Conservation (phyloP, 495 filamentous ascomycete species). For the Achaetomiella virescens region DNA sequence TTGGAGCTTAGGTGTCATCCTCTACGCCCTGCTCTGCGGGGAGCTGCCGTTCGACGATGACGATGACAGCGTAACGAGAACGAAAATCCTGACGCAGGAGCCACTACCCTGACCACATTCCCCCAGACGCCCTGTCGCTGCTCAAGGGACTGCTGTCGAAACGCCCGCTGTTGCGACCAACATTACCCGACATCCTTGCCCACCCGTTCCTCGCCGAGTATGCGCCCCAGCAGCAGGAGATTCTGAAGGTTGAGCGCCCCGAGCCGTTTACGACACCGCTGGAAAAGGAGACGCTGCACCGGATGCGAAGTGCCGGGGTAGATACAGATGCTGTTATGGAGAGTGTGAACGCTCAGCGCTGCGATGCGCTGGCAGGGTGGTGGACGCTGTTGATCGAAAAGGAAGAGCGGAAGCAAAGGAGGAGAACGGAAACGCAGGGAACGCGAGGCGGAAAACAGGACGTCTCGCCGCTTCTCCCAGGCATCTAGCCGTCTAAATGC, state of each 20-base stretch:
- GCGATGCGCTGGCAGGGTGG: conserved; percentile 89
- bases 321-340: conserved; percentile 93
- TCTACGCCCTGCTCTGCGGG: conserved; percentile 86
- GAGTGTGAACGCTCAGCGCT: conserved; percentile 82
- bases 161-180: conserved; percentile 75
- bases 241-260: conserved; percentile 76
- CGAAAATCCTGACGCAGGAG: conserved; percentile 75
- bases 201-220: conserved; percentile 87
- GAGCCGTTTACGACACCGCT: conserved; percentile 80
- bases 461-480: conserved; percentile 72
- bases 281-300: conserved; percentile 84
- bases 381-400: conserved; percentile 95
- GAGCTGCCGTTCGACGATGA: conserved; percentile 97
- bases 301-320: conserved; percentile 92
- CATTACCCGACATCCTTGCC: conserved; percentile 78
- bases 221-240: conserved; percentile 82
- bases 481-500: conserved; percentile 78
- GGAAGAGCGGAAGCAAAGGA: conserved; percentile 81
- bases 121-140: conserved; percentile 68
- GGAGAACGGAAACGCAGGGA: conserved; percentile 83
- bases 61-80: conserved; percentile 76
- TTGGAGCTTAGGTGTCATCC: conserved; percentile 94
- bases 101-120: conserved; percentile 78
- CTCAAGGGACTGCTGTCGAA: conserved; percentile 78
- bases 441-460: conserved; percentile 73